Evolutionary conservation across 305 asterid genomes (phyloP), one percentile per base, ranked within the genome.

Genomic region (Solanum hybrid): DNA sequence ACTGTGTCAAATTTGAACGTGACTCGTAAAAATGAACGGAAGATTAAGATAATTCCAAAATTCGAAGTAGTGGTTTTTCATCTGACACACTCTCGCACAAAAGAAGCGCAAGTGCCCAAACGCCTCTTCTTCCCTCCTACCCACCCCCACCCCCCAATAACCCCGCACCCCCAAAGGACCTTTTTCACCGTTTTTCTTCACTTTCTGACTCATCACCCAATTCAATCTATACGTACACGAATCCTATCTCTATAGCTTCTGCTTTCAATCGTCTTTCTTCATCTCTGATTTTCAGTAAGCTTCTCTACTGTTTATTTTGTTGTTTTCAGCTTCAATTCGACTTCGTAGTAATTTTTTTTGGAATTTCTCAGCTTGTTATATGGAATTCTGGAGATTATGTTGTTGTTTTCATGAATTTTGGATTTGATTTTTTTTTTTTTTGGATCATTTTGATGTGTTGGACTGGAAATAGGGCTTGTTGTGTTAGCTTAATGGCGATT

Each of bases 51-150:
- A 84, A 51, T 84, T 84, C 73, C 88, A 45, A 84, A 45, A 84
- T 17, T 17, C 6, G 20, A 84, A 51, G 75, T 27, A 1, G 73
- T 26, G 37, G 27, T 68, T 77, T 89, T 89, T 91, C 79, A 72
- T 78, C 83, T 85, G 88, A 78, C 83, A 89, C 88, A 37, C 88
- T 6, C 84, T 38, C 73, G 84, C 86, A 87, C 61, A 41, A 65
- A 87, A 34, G 12, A 80, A 51, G 88, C 76, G 65, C 76, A 51
- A 84, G 76, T 51, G 88, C 88, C 76, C 41, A 84, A 51, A 31
- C 88, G 41, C 88, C 76, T 45, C 88, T 82, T 39, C 87, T 81
- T 81, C 84, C 10, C n/a, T 22, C 39, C 7, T 22, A 10, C 72
- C 76, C 9, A 33, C 38, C 11, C 65, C 45, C 26, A 2, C 29